Evolutionary conservation across 164 flowering plant species (phyloP).

Genomic region (Stephania yunnanensis): DNA sequence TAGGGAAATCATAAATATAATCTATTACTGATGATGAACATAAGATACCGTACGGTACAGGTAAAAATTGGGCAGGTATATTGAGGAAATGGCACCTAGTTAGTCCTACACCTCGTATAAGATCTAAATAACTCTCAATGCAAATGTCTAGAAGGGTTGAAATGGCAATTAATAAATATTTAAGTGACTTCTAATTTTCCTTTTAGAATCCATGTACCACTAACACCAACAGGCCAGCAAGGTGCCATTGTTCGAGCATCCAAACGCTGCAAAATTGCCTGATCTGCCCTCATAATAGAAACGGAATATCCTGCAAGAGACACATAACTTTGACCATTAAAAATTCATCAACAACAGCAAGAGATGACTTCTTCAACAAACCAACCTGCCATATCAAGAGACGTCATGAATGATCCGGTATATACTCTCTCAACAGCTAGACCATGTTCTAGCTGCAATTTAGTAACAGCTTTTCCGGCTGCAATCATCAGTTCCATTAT

Average conservation of each 20-base stretch:
- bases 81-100: neutral
- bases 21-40: neutral
- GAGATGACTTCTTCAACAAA: neutral
- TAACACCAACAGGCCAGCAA: constrained; percentile 83
- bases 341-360: neutral
- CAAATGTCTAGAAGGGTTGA: neutral
- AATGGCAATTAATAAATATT: neutral
- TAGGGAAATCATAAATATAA: neutral
- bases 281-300: constrained; percentile 78
- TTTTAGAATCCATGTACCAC: constrained; percentile 43
- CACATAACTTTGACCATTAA: neutral
- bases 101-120: neutral
- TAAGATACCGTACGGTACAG: neutral
- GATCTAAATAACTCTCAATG: neutral
- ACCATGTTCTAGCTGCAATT: constrained; percentile 89
- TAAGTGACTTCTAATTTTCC: neutral
- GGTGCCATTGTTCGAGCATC: constrained; percentile 95
- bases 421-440: constrained; percentile 93
- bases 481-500: constrained; percentile 90
- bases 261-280: constrained; percentile 57
- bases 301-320: constrained; percentile 71
- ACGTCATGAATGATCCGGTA: constrained; percentile 94
- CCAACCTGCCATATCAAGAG: constrained; percentile 97
- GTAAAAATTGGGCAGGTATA: neutral
- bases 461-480: constrained; percentile 78